Conservation (phyloP, 2,329 filamentous ascomycete species). For the Epichloe aotearoae region DNA sequence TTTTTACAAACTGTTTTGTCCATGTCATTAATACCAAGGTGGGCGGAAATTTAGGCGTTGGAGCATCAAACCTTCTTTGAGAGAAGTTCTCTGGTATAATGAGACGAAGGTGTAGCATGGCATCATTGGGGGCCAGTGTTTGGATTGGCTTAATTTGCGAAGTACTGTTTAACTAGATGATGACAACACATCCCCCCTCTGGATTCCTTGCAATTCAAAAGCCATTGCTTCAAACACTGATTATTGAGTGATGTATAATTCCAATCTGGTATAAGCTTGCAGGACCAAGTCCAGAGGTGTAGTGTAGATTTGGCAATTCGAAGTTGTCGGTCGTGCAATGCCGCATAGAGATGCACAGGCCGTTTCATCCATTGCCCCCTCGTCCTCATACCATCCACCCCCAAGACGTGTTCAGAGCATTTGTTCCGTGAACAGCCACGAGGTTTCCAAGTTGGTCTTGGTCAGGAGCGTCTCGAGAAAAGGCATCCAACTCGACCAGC, state of each 20-base stretch:
- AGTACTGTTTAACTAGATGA: slow-evolving; percentile 29
- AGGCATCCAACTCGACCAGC: not conserved
- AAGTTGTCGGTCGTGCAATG: no score
- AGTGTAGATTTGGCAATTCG: no score
- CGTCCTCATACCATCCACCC: slow-evolving; percentile 8
- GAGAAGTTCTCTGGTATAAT: slow-evolving; percentile 27
- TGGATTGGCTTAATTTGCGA: slow-evolving; percentile 17
- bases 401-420: slow-evolving; percentile 10
- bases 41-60: slow-evolving; percentile 33
- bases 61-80: slow-evolving; percentile 35
- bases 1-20: slow-evolving; percentile 26
- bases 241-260: not conserved
- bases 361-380: not conserved
- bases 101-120: slow-evolving; percentile 28
- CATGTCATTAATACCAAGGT: slow-evolving; percentile 33
- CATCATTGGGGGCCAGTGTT: slow-evolving; percentile 27
- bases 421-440: slow-evolving; percentile 6
- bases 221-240: not conserved
- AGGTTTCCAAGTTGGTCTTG: not conserved
- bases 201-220: not conserved
- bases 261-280: not conserved
- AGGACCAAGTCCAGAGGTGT: no score
- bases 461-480: not conserved
- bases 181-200: slow-evolving; percentile 48
- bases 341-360: no score